Evolutionary conservation across 306 rosid genomes (phyloP).

Genomic region (Argentina anserina): DNA sequence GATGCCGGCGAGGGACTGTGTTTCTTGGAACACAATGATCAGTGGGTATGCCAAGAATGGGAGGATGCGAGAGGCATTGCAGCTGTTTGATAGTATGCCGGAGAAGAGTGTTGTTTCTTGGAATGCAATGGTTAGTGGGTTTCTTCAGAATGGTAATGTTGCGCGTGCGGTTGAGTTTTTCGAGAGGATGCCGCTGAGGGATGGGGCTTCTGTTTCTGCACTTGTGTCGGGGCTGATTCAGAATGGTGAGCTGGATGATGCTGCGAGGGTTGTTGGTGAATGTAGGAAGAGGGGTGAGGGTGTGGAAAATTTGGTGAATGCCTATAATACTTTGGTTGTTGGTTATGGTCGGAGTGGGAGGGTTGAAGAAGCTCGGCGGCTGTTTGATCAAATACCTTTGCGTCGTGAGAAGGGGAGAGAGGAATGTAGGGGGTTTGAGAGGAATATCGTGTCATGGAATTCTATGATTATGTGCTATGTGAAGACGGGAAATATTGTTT

Average conservation of each 20-base stretch:
- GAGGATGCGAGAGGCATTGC: slow-evolving; percentile 34
- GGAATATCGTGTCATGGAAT: slow-evolving; percentile 52
- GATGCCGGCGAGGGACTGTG: slow-evolving; percentile 41
- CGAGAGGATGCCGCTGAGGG: slow-evolving; percentile 39
- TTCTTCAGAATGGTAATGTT: slow-evolving; percentile 37
- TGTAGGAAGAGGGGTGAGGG: slow-evolving; percentile 15
- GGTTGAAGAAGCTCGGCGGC: slow-evolving; percentile 34
- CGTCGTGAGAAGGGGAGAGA: slow-evolving; percentile 4
- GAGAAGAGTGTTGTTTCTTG: slow-evolving; percentile 38
- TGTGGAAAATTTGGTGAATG: slow-evolving; percentile 37
- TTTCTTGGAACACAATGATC: slow-evolving; percentile 53
- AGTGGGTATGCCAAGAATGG: slow-evolving; percentile 51
- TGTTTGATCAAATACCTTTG: slow-evolving; percentile 40
- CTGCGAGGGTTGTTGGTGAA: slow-evolving; percentile 32
- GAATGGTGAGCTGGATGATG: slow-evolving; percentile 40
- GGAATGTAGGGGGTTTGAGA: slow-evolving; percentile 14
- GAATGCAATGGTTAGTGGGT: slow-evolving; percentile 55
- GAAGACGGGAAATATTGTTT: slow-evolving; percentile 28
- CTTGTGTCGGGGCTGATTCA: slow-evolving; percentile 48
- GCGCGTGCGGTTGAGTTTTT: slow-evolving; percentile 41
- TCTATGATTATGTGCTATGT: slow-evolving; percentile 52
- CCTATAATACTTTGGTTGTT: slow-evolving; percentile 48
- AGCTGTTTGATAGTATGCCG: slow-evolving; percentile 38
- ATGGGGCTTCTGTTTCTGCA: slow-evolving; percentile 39
- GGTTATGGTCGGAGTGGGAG: slow-evolving; percentile 45